These are phyloP conservation scores for Termitomyces titanicus DNA, from an alignment of 768 basidiomycete species.

Conservation along the genomic window DNA sequence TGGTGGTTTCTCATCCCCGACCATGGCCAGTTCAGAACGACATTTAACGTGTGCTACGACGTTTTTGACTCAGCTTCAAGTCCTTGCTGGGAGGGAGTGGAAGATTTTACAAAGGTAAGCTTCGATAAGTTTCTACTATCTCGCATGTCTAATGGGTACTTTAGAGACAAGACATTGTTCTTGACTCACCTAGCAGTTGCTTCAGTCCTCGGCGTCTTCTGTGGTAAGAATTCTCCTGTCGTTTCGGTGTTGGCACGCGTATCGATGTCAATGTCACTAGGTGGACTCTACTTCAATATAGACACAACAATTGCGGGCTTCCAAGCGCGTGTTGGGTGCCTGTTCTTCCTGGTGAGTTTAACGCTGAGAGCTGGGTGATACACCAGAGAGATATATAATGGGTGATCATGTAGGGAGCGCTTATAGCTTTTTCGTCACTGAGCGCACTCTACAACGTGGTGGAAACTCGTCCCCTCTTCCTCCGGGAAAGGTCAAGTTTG, in stretches of 20 bases:
- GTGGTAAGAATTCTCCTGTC: conserved; percentile 44
- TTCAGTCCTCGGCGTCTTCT: conserved; percentile 78
- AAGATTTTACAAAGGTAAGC: conserved; percentile 66
- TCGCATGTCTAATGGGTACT: background rate
- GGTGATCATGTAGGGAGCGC: conserved; percentile 56
- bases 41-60: conserved; percentile 58
- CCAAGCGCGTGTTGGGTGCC: conserved; percentile 87
- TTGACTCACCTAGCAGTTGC: conserved; percentile 73
- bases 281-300: conserved; percentile 85
- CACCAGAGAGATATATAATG: background rate
- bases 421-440: conserved; percentile 87
- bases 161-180: conserved; percentile 81
- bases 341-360: conserved; percentile 80
- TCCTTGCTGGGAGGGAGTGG: conserved; percentile 82
- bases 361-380: background rate
- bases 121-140: background rate
- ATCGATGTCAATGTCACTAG: conserved; percentile 27
- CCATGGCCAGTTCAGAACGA: conserved; percentile 5
- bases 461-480: conserved; percentile 79
- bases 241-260: background rate
- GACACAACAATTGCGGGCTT: conserved; percentile 84
- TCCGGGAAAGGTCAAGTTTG: conserved; percentile 80
- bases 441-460: conserved; percentile 90
- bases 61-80: conserved; percentile 86
- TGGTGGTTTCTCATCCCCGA: background rate